Base-by-base conservation (phyloP, 2,329 filamentous ascomycete genomes). In the Biscogniauxia mediterranea region DNA sequence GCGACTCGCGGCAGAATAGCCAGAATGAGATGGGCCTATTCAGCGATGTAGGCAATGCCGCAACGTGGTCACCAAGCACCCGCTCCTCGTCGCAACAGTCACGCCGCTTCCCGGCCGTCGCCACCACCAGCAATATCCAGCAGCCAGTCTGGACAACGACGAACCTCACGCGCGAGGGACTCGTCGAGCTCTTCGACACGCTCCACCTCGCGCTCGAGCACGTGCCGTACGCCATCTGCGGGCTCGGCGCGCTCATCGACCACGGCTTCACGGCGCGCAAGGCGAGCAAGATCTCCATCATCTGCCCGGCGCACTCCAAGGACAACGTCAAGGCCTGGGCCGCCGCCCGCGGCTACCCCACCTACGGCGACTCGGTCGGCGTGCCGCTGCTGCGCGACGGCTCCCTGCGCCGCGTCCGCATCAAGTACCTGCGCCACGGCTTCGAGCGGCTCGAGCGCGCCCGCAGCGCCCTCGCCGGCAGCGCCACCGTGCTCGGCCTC, bases 161-260 rank as follows among this genome's bases (percentile, higher is more conserved):
- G 1, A 54, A 42, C n/a, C 75, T 79, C 65, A 66, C 59, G 38
- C 65, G 55, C 1, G 59, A 61, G n/a, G 70, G 69, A 53, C 71
- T 82, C 8, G 61, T 59, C 13, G 73, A 78, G 54, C 68, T 82
- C 26, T 75, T 83, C 64, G 65, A 69, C 23, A 67, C 70, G n/a
- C 66, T 85, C 51, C 74, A 78, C 60, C 54, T 56, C 0, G 70
- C 74, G 4, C 75, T 85, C 20, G 65, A 68, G 19, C 77, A 81
- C 67, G 74, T 81, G 1, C 77, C 74, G 20, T 84, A 82, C 68
- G 78, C 78, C 11, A 75, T 85, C 51, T 76, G 73, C 64, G 83
- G 83, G 21, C 72, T 76, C 21, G 75, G 76, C 0, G 81, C 80
- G 13, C 73, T 85, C 61, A 67, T 73, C 2, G 75, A 78, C 54